Conservation (phyloP, 306 rosid species). For the Sesbania bispinosa region DNA sequence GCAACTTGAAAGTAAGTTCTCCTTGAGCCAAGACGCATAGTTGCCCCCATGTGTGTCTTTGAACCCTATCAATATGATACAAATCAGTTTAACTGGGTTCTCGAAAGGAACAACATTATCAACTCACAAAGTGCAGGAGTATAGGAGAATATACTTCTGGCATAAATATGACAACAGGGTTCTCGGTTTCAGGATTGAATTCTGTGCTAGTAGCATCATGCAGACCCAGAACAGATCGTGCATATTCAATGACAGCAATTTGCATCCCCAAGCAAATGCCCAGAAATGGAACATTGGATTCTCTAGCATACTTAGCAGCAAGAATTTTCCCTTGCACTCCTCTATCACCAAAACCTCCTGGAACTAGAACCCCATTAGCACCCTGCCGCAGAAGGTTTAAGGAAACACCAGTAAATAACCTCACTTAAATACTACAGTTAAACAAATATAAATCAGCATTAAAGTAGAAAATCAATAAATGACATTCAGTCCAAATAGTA, state of each 20-base stretch:
- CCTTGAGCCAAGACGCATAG: constrained; percentile 96
- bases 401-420: constrained; percentile 12
- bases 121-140: neutral
- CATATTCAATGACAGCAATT: constrained; percentile 82
- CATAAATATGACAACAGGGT: constrained; percentile 82
- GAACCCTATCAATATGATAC: constrained; percentile 89
- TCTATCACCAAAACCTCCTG: constrained; percentile 96
- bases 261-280: constrained; percentile 98
- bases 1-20: constrained; percentile 66
- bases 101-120: too few relatives aligned
- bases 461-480: neutral
- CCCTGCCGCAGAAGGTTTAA: constrained; percentile 55
- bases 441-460: neutral
- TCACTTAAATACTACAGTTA: neutral
- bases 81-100: neutral
- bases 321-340: constrained; percentile 92
- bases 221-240: constrained; percentile 76
- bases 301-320: constrained; percentile 89
- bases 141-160: constrained; percentile 86
- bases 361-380: constrained; percentile 84
- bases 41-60: constrained; percentile 93
- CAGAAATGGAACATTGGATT: constrained; percentile 75
- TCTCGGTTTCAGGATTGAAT: constrained; percentile 64
- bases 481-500: neutral
- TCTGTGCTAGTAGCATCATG: constrained; percentile 86